phyloP scores from a whole-genome alignment of 75 land plant genomes.

The Isoetes taiwanensis region DNA sequence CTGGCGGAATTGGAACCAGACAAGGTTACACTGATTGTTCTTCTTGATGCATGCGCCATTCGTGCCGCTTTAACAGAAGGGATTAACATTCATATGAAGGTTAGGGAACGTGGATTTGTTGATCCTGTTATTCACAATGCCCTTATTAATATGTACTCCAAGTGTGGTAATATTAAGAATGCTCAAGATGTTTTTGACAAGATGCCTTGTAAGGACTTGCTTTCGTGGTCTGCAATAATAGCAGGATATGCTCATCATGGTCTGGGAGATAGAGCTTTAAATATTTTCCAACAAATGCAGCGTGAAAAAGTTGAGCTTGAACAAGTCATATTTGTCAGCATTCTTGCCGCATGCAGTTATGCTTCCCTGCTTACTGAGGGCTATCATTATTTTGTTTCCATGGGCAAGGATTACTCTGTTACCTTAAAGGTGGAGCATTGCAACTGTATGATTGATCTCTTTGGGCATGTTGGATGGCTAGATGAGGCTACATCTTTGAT shows the following conservation, averaged over 20 bases:
- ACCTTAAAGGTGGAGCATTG: conserved; percentile 20
- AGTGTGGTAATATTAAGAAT: conserved; percentile 14
- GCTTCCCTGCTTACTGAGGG: conserved; percentile 24
- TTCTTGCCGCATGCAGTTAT: conserved; percentile 11
- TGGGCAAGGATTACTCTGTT: conserved; percentile 13
- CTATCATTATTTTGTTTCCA: conserved; percentile 15
- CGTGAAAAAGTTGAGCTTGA: neutral
- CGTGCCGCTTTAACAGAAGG: neutral
- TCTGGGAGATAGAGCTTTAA: neutral
- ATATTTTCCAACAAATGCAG: conserved; percentile 4
- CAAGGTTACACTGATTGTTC: neutral
- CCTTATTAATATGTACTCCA: conserved; percentile 42
- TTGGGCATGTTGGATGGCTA: conserved; percentile 27
- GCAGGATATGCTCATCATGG: conserved; percentile 7
- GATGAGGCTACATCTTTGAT: conserved; percentile 17
- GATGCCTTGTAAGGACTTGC: neutral
- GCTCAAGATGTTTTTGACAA: conserved; percentile 10
- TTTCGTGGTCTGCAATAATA: conserved; percentile 7
- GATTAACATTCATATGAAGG: neutral
- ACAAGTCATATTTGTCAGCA: neutral
- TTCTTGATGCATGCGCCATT: neutral
- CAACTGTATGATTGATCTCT: conserved; percentile 27
- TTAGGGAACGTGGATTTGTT: conserved; percentile 5
- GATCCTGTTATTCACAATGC: conserved; percentile 39
- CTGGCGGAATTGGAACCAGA: neutral